Evolutionary conservation across 225 moss, liverwort and hornwort species (phyloP), one percentile per base, ranked within the genome.

Genomic region (Thuidium tamariscinum): DNA sequence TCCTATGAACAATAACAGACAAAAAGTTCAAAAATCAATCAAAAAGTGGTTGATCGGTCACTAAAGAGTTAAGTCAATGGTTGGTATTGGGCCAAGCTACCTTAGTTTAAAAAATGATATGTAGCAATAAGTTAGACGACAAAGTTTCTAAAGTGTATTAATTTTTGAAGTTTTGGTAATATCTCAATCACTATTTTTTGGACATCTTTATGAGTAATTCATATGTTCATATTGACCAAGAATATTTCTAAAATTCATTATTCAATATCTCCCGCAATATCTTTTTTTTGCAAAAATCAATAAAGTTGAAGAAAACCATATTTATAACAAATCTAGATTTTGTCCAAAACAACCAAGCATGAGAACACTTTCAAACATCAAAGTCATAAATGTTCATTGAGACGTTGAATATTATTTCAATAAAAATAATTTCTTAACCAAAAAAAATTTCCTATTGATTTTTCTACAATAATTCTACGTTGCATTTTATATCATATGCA

Each of bases 311-410:
- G 4, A 41, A 39, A 68, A 14, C 12, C 0, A 68, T 14, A 25
- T 39, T 7, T 41, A 13, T 23, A 25, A 13, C 1, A 39, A 68
- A 41, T 41, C 4, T 25, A 68, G 2, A 14, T 37, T 13, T 68
- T 37, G 7, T 23, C 4, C 12, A 37, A 68, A 39, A 13, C 0
- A 22, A 0, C 23, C 3, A 39, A 0, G 23, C 0, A 37, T 21
- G 4, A 39, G 13, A 0, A 6, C 7, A 39, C 2, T 23, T 13
- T 68, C 2, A 36, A 21, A 21, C 21, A 66, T 36, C 10, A 66
- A 36, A 10, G 6, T 36, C 11, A 36, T 7, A 25, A 69, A 41
- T 15, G 3, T 41, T 41, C 41, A 26, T 41, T 41, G 2, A 41
- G 0, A 25, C 41, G 4, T 26, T 15, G 2, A 0, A 2, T 69